Evolutionary conservation across 208 protist genomes (phyloP).

Genomic region (Leishmania major): DNA sequence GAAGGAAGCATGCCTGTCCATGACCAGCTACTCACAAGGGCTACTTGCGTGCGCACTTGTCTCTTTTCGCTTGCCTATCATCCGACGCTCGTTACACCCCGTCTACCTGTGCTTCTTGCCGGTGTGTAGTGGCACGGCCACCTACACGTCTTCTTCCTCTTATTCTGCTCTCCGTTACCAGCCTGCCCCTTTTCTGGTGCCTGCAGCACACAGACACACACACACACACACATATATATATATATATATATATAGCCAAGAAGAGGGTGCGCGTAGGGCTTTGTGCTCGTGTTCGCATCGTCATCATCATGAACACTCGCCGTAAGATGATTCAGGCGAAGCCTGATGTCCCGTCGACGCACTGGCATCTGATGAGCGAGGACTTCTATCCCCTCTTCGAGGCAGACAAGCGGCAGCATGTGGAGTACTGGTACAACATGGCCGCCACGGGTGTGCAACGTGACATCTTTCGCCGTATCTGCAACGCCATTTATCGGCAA

Average conservation of each 20-base stretch:
- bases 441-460: conserved; percentile 70
- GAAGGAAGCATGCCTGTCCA: not conserved
- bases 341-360: conserved; percentile 48
- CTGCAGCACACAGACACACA: not conserved
- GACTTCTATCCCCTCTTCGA: conserved; percentile 72
- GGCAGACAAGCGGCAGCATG: conserved; percentile 33
- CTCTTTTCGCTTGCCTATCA: not conserved
- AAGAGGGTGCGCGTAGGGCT: not conserved
- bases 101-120: not conserved
- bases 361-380: conserved; percentile 89
- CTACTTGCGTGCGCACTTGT: not conserved
- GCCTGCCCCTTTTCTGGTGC: not conserved
- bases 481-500: conserved; percentile 65
- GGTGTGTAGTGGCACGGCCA: not conserved
- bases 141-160: not conserved
- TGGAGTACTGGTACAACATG: conserved; percentile 93
- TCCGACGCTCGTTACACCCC: not conserved
- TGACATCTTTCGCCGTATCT: conserved; percentile 79
- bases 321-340: conserved; percentile 54
- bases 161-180: not conserved
- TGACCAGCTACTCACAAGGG: not conserved
- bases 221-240: too few species aligned
- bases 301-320: conserved; percentile 78
- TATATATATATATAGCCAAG: not conserved
- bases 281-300: not conserved